Percentiles rank a stretch among this genome's conserved stretches.
These are phyloP conservation scores for Aspergillus chevalieri DNA, from an alignment of 2,329 filamentous ascomycete species.

Conservation along the genomic window DNA sequence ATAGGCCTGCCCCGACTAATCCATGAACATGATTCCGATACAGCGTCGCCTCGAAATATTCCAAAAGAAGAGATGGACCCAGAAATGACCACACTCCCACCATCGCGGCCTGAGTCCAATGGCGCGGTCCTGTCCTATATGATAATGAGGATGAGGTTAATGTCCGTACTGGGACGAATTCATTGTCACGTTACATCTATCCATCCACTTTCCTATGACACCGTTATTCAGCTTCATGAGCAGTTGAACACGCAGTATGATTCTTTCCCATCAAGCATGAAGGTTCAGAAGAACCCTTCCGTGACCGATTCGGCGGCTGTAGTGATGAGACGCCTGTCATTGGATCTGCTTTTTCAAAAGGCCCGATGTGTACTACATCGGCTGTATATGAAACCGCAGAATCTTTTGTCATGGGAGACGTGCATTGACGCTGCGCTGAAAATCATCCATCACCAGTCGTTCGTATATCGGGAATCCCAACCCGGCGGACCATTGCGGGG, in stretches of 20 bases:
- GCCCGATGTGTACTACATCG: constrained; percentile 6
- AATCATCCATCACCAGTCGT: constrained; percentile 40
- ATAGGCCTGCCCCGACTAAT: constrained; percentile 36
- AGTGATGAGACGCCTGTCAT: neutral
- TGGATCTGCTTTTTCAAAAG: neutral
- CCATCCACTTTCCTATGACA: constrained; percentile 9
- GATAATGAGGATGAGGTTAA: constrained; percentile 8
- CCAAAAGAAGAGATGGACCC: constrained; percentile 37
- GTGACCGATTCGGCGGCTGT: neutral
- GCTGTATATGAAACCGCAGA: constrained; percentile 22
- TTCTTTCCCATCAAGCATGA: neutral
- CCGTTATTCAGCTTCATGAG: constrained; percentile 14
- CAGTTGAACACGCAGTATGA: constrained; percentile 8
- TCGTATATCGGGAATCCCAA: constrained; percentile 37
- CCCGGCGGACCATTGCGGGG: constrained; percentile 36
- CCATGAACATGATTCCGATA: constrained; percentile 33
- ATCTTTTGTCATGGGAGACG: constrained; percentile 35
- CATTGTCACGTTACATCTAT: constrained; percentile 5
- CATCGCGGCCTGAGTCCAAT: constrained; percentile 15
- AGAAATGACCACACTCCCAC: constrained; percentile 23
- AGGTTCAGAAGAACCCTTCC: neutral
- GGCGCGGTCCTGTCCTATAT: constrained; percentile 18
- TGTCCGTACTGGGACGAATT: constrained; percentile 8
- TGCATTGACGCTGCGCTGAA: constrained; percentile 43
- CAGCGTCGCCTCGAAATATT: constrained; percentile 35